A percentile compares a stretch with the other conserved stretches of the same genome.
Conservation (phyloP, 305 asterid genomes). For the Rubia peregrina region DNA sequence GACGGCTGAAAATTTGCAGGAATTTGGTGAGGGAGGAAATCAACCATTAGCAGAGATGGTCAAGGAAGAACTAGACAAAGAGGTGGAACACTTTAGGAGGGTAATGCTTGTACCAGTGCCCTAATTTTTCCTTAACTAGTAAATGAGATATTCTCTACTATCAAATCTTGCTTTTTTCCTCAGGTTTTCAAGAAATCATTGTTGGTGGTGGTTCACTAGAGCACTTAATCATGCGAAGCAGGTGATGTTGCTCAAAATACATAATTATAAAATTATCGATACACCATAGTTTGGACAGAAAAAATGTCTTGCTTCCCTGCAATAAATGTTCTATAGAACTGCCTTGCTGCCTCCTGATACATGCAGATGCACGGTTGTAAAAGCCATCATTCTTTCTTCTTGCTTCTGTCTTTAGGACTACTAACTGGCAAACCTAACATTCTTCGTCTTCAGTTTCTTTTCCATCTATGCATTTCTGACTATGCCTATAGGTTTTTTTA, state of each 20-base stretch:
- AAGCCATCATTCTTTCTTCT: not conserved
- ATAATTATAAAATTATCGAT: slow-evolving; percentile 18
- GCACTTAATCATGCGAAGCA: slow-evolving; percentile 24
- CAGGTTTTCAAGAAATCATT: slow-evolving; percentile 50
- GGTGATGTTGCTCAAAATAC: slow-evolving; percentile 9
- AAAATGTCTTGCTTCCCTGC: not conserved
- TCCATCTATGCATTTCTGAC: not conserved
- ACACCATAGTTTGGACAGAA: not conserved
- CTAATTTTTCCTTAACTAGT: not conserved
- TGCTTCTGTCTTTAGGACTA: not conserved
- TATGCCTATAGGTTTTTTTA: not conserved
- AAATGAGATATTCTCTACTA: not conserved
- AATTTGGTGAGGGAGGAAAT: slow-evolving; percentile 32
- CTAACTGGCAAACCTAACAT: not conserved
- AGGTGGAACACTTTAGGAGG: slow-evolving; percentile 54
- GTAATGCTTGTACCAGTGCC: slow-evolving; percentile 24
- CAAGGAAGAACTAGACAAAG: slow-evolving; percentile 36
- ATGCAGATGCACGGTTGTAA: not conserved
- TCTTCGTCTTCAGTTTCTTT: not conserved
- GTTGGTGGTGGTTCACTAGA: slow-evolving; percentile 36
- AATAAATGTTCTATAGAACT: not conserved
- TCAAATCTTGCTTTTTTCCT: slow-evolving; percentile 8
- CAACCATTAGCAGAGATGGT: slow-evolving; percentile 26
- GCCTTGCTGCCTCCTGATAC: not conserved
- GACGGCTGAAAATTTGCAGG: slow-evolving; percentile 30